Percentiles rank a stretch among this genome's conserved stretches.
Conservation (phyloP, 1,284 basidiomycete species). For the Tylopilus orsonianus region DNA sequence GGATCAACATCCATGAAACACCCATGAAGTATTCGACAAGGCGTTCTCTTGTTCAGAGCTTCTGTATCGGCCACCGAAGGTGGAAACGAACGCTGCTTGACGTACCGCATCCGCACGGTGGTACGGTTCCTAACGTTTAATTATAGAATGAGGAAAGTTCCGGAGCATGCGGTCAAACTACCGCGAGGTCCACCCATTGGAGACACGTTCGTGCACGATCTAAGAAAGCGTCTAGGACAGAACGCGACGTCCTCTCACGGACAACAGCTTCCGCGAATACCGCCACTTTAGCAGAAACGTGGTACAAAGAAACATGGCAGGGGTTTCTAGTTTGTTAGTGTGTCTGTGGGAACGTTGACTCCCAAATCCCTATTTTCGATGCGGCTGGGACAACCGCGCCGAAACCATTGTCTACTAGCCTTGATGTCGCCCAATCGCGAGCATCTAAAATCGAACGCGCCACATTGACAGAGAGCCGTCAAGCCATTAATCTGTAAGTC, state of each 20-base stretch:
- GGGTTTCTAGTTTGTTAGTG: neutral
- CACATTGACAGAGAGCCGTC: neutral
- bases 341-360: neutral
- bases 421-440: neutral
- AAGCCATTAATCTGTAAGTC: neutral
- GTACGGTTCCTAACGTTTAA: neutral
- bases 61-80: neutral
- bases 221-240: neutral
- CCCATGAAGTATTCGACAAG: neutral
- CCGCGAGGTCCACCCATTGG: constrained; percentile 1
- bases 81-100: neutral
- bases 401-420: neutral
- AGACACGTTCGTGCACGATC: constrained; percentile 19
- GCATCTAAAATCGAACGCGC: neutral
- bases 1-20: neutral
- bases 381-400: neutral
- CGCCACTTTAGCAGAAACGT: neutral
- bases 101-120: neutral
- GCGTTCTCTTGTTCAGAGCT: neutral
- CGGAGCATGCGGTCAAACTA: neutral
- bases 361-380: neutral
- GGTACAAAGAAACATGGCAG: neutral
- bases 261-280: neutral
- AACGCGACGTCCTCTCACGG: neutral
- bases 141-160: neutral